Evolutionary conservation across 768 basidiomycete species (phyloP).

Genomic region (Psilocybe subaeruginosa): DNA sequence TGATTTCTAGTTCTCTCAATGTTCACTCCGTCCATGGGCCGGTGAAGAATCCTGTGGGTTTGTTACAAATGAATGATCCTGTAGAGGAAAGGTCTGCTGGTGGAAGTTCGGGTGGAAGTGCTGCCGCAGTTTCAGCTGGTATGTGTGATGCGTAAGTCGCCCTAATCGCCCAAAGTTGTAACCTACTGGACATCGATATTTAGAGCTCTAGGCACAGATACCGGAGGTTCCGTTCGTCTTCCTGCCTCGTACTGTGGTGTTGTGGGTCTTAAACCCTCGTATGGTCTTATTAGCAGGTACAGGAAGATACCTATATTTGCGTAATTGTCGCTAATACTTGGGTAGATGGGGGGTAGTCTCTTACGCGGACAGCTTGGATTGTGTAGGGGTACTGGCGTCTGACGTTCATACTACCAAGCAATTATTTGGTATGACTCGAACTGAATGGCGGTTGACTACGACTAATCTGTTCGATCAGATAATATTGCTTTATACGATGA

Average conservation of each 20-base stretch:
- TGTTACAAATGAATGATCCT: slow-evolving; percentile 4
- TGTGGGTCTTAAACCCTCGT: slow-evolving; percentile 92
- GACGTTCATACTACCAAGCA: slow-evolving; percentile 49
- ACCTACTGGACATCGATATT: not conserved
- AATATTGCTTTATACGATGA: slow-evolving; percentile 60
- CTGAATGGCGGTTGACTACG: not conserved
- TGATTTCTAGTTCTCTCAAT: slow-evolving; percentile 67
- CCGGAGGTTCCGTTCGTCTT: slow-evolving; percentile 90
- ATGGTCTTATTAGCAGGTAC: slow-evolving; percentile 87
- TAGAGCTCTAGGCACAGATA: slow-evolving; percentile 93
- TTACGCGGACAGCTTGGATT: slow-evolving; percentile 94
- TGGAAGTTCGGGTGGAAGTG: slow-evolving; percentile 94
- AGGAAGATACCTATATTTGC: slow-evolving; percentile 17
- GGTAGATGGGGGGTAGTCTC: slow-evolving; percentile 87
- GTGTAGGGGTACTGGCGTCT: slow-evolving; percentile 80
- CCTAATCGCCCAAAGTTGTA: not conserved
- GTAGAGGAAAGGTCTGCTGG: slow-evolving; percentile 66
- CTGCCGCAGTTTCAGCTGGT: slow-evolving; percentile 87
- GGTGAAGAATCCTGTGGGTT: slow-evolving; percentile 73
- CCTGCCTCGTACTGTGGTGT: slow-evolving; percentile 95
- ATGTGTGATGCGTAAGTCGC: slow-evolving; percentile 80
- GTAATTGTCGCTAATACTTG: not conserved
- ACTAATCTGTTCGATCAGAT: slow-evolving; percentile 29
- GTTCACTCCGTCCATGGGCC: slow-evolving; percentile 73
- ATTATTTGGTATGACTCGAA: slow-evolving; percentile 61